These are phyloP conservation scores for Magnusiomyces tetraspermus DNA, from an alignment of 1,139 yeast species.

Conservation along the genomic window DNA sequence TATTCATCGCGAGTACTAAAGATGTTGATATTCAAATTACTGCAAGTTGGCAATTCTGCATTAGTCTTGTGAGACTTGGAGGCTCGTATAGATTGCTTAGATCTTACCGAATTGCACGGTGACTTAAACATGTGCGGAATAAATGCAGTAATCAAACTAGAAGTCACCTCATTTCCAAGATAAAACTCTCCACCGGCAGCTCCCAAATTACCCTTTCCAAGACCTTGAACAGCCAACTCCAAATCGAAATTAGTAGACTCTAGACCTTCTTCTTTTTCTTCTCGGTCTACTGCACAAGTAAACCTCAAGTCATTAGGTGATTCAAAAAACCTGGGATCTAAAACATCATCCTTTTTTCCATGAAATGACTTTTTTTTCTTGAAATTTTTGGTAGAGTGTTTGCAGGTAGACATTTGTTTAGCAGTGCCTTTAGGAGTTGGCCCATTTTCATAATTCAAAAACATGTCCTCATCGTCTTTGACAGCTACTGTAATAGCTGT, in stretches of 20 bases:
- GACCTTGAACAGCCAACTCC: conserved; percentile 1
- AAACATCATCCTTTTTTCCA: too few relatives aligned
- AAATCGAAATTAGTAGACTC: neutral
- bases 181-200: conserved; percentile 13
- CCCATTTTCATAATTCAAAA: too few relatives aligned
- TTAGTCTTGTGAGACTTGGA: neutral
- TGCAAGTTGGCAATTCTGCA: neutral
- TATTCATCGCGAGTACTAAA: neutral
- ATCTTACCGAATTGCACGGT: neutral
- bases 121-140: conserved; percentile 8
- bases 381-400: too few relatives aligned
- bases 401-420: too few relatives aligned
- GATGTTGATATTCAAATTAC: neutral
- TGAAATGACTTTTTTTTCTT: too few relatives aligned
- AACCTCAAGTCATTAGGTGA: too few relatives aligned
- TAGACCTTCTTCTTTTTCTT: neutral
- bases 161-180: conserved; percentile 14
- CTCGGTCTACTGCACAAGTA: too few relatives aligned
- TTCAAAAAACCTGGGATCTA: too few relatives aligned
- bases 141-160: conserved; percentile 12
- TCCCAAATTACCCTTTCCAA: neutral
- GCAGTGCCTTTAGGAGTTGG: too few relatives aligned
- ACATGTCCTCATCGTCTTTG: too few relatives aligned
- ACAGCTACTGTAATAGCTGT: too few relatives aligned
- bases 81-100: conserved; percentile 1